Percentiles rank a stretch among this genome's conserved stretches.
Evolutionary conservation across 2,329 filamentous ascomycete species (phyloP).

Genomic region (Diplocarpon mali): DNA sequence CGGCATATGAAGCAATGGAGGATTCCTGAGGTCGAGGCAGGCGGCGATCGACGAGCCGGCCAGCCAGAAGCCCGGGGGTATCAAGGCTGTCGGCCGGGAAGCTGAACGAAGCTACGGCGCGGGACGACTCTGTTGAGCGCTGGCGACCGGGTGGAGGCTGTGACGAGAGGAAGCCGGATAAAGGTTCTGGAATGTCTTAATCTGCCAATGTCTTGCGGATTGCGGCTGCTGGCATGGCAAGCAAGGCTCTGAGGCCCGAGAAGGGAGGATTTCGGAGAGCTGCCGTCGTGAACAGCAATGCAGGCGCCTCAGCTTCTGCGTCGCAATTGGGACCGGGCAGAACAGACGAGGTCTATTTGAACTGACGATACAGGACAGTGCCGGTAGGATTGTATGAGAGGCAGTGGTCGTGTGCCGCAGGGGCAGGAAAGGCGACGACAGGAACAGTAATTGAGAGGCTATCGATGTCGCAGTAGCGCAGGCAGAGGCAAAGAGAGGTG

Average conservation of each 20-base stretch:
- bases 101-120: slow-evolving; percentile 4
- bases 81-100: slow-evolving; percentile 18
- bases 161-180: slow-evolving; percentile 9
- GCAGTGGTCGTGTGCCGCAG: neutral
- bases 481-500: neutral
- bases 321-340: slow-evolving; percentile 10
- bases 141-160: neutral
- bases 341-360: neutral
- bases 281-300: slow-evolving; percentile 14
- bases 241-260: slow-evolving; percentile 9
- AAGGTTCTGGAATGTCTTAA: slow-evolving; percentile 18
- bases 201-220: slow-evolving; percentile 6
- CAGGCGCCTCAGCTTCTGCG: slow-evolving; percentile 5
- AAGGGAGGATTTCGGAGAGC: slow-evolving; percentile 15
- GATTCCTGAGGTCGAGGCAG: slow-evolving; percentile 20
- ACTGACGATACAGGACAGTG: neutral
- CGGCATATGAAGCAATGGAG: slow-evolving; percentile 55
- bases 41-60: slow-evolving; percentile 20
- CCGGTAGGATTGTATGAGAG: neutral
- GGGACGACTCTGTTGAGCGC: neutral
- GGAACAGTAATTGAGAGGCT: neutral
- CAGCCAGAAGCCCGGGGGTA: slow-evolving; percentile 8
- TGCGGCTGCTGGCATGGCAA: neutral
- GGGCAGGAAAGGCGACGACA: neutral
- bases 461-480: neutral